Evolutionary conservation across 495 filamentous ascomycete species (phyloP), one percentile per base, ranked within the genome.

Genomic region (Tuber aestivum): DNA sequence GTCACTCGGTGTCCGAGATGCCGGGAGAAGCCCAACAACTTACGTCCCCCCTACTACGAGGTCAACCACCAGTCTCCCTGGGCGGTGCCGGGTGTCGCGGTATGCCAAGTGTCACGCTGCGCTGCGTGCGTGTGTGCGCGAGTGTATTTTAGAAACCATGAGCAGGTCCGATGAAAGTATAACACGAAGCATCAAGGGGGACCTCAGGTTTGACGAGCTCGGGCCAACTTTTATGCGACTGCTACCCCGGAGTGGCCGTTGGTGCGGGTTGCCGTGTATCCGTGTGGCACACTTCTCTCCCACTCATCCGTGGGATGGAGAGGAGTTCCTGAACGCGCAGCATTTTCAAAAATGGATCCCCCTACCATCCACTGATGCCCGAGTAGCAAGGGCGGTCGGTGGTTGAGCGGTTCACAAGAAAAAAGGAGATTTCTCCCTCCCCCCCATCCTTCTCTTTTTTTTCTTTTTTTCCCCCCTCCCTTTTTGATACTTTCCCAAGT

Each of bases 211-310:
- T 65, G 56, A 32, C 56, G 56, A 65, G 56, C 56, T 65, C 56
- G n/a, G 56, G n/a, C 56, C 56, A 65, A 18, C n/a, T 32, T 65
- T 65, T 65, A 65, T 65, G 56, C 27, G n/a, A 65, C 27, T 65
- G 12, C 1, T 65, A 65, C 56, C 27, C 56, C 56, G 27, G 56
- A 32, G n/a, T 32, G 56, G 56, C n/a, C n/a, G 12, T 65, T 65
- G 50, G 23, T 56, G 56, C 56, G 1, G 12, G 56, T 1, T 32
- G 27, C 50, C n/a, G 10, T 32, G 56, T 65, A 65, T 14, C 56
- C 32, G 56, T 65, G n/a, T 32, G 1, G 4, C 18, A 44, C 18
- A 6, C 10, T 56, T 10, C 56, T 16, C 56, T 5, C 50, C 5
- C 23, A 9, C 21, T n/a, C 12, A 32, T 61, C 32, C 4, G 50